phyloP scores from a whole-genome alignment of 768 basidiomycete species.

The Floccularia luteovirens region DNA sequence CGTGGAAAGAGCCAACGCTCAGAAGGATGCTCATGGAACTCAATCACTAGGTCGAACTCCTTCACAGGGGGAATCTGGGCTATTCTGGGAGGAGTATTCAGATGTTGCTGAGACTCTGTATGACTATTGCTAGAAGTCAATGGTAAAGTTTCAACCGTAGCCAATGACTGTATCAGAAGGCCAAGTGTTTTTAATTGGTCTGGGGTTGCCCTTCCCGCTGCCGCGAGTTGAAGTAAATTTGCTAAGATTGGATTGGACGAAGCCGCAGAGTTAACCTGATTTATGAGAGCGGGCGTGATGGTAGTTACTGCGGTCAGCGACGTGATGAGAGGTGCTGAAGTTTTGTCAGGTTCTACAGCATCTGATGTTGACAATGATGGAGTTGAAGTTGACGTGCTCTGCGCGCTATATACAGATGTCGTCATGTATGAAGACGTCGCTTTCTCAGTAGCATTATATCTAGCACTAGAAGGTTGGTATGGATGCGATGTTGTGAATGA shows the following conservation, averaged over 20 bases:
- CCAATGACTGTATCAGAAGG: slow-evolving; percentile 64
- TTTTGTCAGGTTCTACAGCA: slow-evolving; percentile 12
- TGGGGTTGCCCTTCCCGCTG: slow-evolving; percentile 49
- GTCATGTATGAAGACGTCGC: slow-evolving; percentile 7
- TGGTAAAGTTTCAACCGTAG: slow-evolving; percentile 18
- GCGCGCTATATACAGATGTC: too few species aligned
- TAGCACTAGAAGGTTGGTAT: too few species aligned
- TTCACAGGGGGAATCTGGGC: slow-evolving; percentile 26
- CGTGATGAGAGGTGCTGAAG: slow-evolving; percentile 33
- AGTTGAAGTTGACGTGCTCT: neutral
- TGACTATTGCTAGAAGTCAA: too few species aligned
- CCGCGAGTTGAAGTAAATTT: slow-evolving; percentile 57
- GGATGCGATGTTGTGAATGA: slow-evolving; percentile 6
- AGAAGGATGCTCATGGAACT: slow-evolving; percentile 54
- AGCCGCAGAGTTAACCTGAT: slow-evolving; percentile 61
- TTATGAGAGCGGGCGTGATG: slow-evolving; percentile 50
- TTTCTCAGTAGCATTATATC: too few species aligned
- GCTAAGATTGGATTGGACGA: slow-evolving; percentile 61
- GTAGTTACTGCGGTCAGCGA: slow-evolving; percentile 35
- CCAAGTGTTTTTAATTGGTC: slow-evolving; percentile 65
- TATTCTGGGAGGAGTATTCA: slow-evolving; percentile 7
- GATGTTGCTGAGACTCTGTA: slow-evolving; percentile 5
- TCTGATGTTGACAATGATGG: slow-evolving; percentile 5
- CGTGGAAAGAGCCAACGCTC: slow-evolving; percentile 70
- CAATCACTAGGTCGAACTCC: slow-evolving; percentile 68